These are phyloP conservation scores for Pythium volutum DNA, from an alignment of 352 stramenopile genomes.

Conservation along the genomic window DNA sequence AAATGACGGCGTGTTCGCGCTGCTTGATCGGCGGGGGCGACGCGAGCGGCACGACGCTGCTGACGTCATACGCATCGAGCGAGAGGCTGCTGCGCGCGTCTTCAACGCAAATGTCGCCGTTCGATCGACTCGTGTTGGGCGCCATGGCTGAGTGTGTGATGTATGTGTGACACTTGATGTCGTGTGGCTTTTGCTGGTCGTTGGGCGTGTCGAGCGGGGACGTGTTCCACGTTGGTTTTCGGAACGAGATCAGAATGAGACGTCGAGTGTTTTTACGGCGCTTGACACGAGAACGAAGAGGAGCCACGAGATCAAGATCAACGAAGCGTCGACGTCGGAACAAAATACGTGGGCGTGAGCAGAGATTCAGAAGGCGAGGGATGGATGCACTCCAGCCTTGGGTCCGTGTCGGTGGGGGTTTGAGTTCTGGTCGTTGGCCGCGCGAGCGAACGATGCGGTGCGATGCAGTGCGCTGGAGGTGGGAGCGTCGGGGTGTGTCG, in stretches of 20 bases:
- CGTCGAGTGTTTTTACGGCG: not conserved
- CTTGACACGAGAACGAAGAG: not conserved
- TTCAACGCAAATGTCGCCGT: slow-evolving; percentile 61
- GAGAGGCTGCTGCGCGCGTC: slow-evolving; percentile 47
- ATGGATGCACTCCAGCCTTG: not conserved
- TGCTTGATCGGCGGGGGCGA: slow-evolving; percentile 28
- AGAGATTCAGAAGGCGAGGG: not conserved
- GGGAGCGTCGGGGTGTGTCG: not conserved
- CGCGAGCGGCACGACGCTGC: slow-evolving; percentile 29
- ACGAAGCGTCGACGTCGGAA: slow-evolving; percentile 1
- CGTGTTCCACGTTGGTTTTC: not conserved
- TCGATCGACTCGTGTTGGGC: slow-evolving; percentile 44
- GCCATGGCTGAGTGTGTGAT: slow-evolving; percentile 35
- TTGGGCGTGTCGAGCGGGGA: not conserved
- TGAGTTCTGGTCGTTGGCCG: slow-evolving; percentile 20
- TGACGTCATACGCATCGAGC: slow-evolving; percentile 53
- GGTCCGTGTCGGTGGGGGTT: not conserved
- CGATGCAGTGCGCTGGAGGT: not conserved
- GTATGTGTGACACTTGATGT: slow-evolving; percentile 1
- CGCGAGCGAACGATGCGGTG: slow-evolving; percentile 5
- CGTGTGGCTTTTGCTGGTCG: not conserved
- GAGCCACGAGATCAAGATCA: not conserved
- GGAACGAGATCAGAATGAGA: not conserved
- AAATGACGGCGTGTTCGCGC: slow-evolving; percentile 70
- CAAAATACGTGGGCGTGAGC: not conserved